Conservation (phyloP, 768 basidiomycete genomes). For the Dacryopinax spathularia region DNA sequence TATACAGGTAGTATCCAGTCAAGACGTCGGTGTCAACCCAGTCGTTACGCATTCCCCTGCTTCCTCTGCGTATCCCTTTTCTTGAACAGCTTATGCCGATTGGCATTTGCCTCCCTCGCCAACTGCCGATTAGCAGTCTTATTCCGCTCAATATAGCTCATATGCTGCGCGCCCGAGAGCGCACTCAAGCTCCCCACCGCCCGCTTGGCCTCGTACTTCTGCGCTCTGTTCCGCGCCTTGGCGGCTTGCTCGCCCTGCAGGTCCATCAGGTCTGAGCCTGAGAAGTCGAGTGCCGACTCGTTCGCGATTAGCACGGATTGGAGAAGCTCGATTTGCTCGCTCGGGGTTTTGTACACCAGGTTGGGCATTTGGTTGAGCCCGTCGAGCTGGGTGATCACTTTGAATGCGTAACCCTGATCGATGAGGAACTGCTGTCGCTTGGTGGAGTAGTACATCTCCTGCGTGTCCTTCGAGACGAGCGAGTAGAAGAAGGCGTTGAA, state of each 20-base stretch:
- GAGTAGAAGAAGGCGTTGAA: conserved; percentile 99
- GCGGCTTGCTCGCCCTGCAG: conserved; percentile 3
- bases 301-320: conserved; percentile 81
- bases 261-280: conserved; percentile 5
- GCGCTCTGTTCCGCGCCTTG: neutral
- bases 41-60: conserved; percentile 22
- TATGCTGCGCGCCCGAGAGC: conserved; percentile 76
- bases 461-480: conserved; percentile 94
- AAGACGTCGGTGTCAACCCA: neutral
- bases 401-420: conserved; percentile 98
- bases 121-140: conserved; percentile 65
- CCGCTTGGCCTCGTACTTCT: conserved; percentile 1
- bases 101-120: conserved; percentile 32
- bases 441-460: conserved; percentile 99
- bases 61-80: conserved; percentile 71
- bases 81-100: conserved; percentile 62
- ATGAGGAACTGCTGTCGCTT: conserved; percentile 98
- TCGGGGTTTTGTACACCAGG: conserved; percentile 78
- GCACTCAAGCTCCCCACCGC: conserved; percentile 57
- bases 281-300: conserved; percentile 29
- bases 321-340: conserved; percentile 94
- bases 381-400: conserved; percentile 95
- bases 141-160: conserved; percentile 88
- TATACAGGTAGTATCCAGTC: neutral
- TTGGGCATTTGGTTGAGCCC: conserved; percentile 75